Conservation (phyloP, 2,329 filamentous ascomycete genomes). For the Xylariales sp. region DNA sequence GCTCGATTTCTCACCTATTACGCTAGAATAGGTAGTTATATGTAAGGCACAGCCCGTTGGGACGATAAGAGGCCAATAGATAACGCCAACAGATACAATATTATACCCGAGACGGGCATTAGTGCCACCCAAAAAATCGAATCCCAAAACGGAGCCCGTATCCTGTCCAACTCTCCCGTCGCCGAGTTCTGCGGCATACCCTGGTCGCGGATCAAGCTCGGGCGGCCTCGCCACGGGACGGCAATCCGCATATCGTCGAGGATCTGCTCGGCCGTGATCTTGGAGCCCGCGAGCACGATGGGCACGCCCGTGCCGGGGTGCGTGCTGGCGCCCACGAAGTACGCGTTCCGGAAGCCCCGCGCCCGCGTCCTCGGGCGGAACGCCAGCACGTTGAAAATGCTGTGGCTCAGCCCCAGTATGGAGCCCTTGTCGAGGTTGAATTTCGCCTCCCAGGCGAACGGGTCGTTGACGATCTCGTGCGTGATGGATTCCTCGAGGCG, state of each 20-base stretch:
- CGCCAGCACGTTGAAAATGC: conserved; percentile 77
- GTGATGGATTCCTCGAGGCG: conserved; percentile 61
- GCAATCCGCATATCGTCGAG: conserved; percentile 50
- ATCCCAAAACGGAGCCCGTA: conserved; percentile 29
- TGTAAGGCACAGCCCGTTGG: not conserved
- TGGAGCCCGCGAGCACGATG: conserved; percentile 76
- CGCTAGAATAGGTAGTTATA: not conserved
- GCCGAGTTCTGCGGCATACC: conserved; percentile 34
- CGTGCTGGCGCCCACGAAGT: conserved; percentile 80
- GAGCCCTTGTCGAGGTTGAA: conserved; percentile 83
- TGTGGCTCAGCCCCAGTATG: conserved; percentile 77
- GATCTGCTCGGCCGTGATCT: conserved; percentile 64
- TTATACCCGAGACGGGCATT: conserved; percentile 17
- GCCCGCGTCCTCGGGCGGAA: conserved; percentile 72
- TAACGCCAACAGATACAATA: conserved; percentile 20
- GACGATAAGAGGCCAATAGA: not conserved
- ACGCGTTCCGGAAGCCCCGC: conserved; percentile 62
- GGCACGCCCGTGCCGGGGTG: conserved; percentile 83
- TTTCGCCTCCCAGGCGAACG: conserved; percentile 69
- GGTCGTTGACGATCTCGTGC: conserved; percentile 74
- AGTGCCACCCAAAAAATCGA: conserved; percentile 13
- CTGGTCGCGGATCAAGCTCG: conserved; percentile 30
- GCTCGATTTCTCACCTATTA: no score
- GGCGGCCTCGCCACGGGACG: conserved; percentile 48
- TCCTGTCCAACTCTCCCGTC: conserved; percentile 38